A percentile compares a stretch with the other conserved stretches of the same genome.
Conservation (phyloP, 495 filamentous ascomycete genomes). For the Lepidopterella palustris region DNA sequence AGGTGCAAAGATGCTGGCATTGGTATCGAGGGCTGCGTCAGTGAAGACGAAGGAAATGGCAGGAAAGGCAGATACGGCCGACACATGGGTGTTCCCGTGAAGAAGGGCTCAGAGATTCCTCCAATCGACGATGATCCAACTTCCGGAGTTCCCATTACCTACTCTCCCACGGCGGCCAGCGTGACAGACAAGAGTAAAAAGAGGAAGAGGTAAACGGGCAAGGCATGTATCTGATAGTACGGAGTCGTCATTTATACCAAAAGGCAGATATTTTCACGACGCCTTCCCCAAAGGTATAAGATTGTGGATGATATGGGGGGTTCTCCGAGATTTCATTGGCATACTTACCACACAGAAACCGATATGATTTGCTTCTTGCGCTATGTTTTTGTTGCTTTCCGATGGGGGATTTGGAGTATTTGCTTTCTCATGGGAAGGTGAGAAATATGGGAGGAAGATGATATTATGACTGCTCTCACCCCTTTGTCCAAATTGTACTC, state of each 20-base stretch:
- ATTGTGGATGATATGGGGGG: too few relatives aligned
- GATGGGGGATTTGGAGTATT: slow-evolving; percentile 2
- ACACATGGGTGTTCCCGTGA: slow-evolving; percentile 91
- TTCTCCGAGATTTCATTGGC: neutral
- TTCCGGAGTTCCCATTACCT: slow-evolving; percentile 23
- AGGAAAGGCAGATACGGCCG: slow-evolving; percentile 93
- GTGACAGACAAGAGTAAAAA: slow-evolving; percentile 61
- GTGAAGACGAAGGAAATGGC: slow-evolving; percentile 93
- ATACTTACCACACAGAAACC: neutral
- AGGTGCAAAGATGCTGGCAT: slow-evolving; percentile 95
- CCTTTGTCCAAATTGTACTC: slow-evolving; percentile 3
- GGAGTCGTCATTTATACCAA: too few relatives aligned
- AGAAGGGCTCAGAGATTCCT: slow-evolving; percentile 50
- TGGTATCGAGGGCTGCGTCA: slow-evolving; percentile 83
- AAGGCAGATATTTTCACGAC: too few relatives aligned
- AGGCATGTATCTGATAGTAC: neutral
- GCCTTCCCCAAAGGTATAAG: too few relatives aligned
- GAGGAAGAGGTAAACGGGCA: slow-evolving; percentile 54
- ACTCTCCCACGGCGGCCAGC: slow-evolving; percentile 12
- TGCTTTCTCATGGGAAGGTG: neutral
- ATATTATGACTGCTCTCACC: neutral
- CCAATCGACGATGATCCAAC: slow-evolving; percentile 21
- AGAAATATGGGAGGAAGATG: neutral
- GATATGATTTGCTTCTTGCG: neutral
- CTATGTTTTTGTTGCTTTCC: neutral